Conservation (phyloP, 164 flowering plant species). For the Annona squamosa region DNA sequence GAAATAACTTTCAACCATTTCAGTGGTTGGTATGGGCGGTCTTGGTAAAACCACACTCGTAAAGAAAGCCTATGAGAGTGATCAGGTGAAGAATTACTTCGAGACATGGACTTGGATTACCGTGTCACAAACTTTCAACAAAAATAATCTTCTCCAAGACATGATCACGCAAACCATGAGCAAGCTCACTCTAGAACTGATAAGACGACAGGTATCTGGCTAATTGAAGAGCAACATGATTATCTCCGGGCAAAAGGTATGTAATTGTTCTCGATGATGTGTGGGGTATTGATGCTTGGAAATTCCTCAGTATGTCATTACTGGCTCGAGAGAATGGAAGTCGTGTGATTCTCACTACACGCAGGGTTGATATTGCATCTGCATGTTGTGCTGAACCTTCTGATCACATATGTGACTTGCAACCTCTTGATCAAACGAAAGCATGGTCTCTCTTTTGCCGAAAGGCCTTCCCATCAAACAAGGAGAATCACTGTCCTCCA, state of each 20-base stretch:
- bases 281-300: conserved; percentile 24
- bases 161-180: neutral
- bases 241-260: conserved; percentile 9
- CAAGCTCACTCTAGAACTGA: neutral
- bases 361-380: conserved; percentile 3
- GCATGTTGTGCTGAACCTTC: neutral
- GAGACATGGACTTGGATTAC: conserved; percentile 16
- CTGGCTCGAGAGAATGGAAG: conserved; percentile 20
- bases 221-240: conserved; percentile 8
- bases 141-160: conserved; percentile 2
- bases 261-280: conserved; percentile 37
- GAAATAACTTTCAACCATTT: neutral
- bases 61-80: conserved; percentile 8
- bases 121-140: conserved; percentile 5
- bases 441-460: conserved; percentile 30
- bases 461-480: conserved; percentile 11
- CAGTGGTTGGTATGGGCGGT: conserved; percentile 17
- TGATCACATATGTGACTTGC: neutral
- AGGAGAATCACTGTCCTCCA: neutral
- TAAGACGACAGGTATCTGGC: conserved; percentile 18
- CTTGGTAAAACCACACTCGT: conserved; percentile 21
- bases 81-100: conserved; percentile 4
- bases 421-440: neutral
- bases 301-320: conserved; percentile 19
- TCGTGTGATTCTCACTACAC: conserved; percentile 34